These are phyloP conservation scores for Carex cristatella DNA, from an alignment of 176 grass and related monocot species.

Conservation along the genomic window DNA sequence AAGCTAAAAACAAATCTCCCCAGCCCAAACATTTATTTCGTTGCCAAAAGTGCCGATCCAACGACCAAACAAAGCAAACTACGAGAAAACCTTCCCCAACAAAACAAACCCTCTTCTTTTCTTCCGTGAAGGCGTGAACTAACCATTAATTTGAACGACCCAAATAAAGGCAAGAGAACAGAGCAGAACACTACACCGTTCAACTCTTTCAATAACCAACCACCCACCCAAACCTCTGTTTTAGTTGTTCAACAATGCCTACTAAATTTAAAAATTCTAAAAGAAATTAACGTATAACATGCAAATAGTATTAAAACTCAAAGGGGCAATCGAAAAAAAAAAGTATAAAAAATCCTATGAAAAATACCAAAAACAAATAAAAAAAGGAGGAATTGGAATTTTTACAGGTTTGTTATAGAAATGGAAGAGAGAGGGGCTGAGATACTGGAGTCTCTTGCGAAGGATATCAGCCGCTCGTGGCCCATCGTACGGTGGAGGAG, in stretches of 20 bases:
- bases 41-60: neutral
- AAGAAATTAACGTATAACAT: neutral
- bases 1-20: neutral
- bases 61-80: neutral
- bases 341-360: neutral
- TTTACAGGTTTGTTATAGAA: constrained; percentile 81
- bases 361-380: neutral
- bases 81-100: neutral
- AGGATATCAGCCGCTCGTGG: constrained; percentile 65
- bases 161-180: neutral
- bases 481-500: constrained; percentile 71
- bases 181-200: neutral
- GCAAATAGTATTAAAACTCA: neutral
- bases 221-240: neutral
- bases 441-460: constrained; percentile 64
- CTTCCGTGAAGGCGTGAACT: neutral
- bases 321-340: neutral
- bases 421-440: constrained; percentile 84
- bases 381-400: neutral
- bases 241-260: neutral
- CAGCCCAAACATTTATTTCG: neutral
- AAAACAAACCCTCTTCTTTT: neutral
- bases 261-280: neutral
- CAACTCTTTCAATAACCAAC: neutral
- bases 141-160: neutral